Percentiles rank a stretch among this genome's conserved stretches.
phyloP scores from a whole-genome alignment of 495 filamentous ascomycete species.

The Clohesyomyces aquaticus region DNA sequence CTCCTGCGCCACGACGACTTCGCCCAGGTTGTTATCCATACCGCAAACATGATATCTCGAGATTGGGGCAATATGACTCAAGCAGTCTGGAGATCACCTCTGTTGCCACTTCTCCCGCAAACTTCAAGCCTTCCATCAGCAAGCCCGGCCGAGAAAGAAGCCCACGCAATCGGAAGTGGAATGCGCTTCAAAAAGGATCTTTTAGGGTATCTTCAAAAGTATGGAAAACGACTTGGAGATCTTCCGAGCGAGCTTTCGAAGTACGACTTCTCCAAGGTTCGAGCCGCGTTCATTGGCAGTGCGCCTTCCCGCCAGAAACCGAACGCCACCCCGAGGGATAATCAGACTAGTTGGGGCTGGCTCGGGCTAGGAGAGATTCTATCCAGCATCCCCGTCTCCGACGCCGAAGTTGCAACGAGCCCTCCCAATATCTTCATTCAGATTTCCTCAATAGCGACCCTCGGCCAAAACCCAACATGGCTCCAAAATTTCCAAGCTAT shows the following conservation, averaged over 20 bases:
- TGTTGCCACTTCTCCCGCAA: conserved; percentile 58
- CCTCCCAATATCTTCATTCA: conserved; percentile 69
- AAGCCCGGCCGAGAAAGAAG: conserved; percentile 7
- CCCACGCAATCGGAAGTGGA: conserved; percentile 59
- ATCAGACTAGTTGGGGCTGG: conserved; percentile 72
- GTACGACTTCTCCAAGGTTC: conserved; percentile 72
- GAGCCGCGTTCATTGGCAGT: conserved; percentile 76
- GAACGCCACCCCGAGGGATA: conserved; percentile 44
- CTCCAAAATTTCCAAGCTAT: conserved; percentile 68
- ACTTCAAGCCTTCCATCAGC: conserved; percentile 24
- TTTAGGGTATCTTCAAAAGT: conserved; percentile 70
- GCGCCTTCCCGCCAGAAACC: conserved; percentile 69
- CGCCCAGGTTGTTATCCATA: conserved; percentile 83
- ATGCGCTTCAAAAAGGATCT: conserved; percentile 75
- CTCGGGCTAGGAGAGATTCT: conserved; percentile 65
- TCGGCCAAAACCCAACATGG: conserved; percentile 77
- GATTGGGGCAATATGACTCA: conserved; percentile 92
- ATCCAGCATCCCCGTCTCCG: conserved; percentile 54
- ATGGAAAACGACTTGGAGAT: conserved; percentile 59
- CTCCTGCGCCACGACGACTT: conserved; percentile 74
- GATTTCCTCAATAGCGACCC: conserved; percentile 80
- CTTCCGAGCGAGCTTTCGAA: conserved; percentile 56
- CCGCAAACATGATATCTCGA: conserved; percentile 81
- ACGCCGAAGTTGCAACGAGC: conserved; percentile 11
- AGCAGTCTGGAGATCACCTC: conserved; percentile 78